Evolutionary conservation across 768 basidiomycete genomes (phyloP).

Genomic region (Naganishia vishniacii): DNA sequence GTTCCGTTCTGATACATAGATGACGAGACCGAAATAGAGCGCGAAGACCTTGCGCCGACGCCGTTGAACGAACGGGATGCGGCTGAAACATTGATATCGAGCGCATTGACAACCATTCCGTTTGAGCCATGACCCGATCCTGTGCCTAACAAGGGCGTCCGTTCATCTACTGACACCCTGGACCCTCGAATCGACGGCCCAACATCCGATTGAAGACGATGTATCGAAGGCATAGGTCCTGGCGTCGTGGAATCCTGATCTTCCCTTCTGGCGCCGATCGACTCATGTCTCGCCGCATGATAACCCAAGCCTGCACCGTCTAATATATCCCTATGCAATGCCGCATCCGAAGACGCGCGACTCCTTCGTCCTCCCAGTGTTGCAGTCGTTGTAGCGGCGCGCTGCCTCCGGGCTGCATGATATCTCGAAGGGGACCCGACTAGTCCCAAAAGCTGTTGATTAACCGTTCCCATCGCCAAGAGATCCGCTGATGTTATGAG

Average conservation of each 20-base stretch:
- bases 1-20: not conserved
- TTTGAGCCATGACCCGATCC: not conserved
- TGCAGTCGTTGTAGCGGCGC: constrained; percentile 5
- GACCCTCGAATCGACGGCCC: not conserved
- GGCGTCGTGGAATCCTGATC: not conserved
- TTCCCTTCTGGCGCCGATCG: not conserved
- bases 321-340: not conserved
- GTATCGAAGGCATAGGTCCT: not conserved
- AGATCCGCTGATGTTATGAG: not conserved
- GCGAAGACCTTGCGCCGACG: not conserved
- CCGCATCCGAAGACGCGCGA: constrained; percentile 11
- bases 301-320: not conserved
- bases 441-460: not conserved
- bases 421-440: not conserved
- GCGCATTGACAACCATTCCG: constrained; percentile 1
- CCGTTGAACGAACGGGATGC: not conserved
- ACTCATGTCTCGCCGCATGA: constrained; percentile 5
- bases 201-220: constrained; percentile 1
- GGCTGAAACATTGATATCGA: constrained; percentile 3
- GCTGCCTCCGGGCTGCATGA: constrained; percentile 1
- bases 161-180: constrained; percentile 12
- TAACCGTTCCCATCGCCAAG: not conserved
- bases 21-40: constrained; percentile 9
- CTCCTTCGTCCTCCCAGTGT: not conserved
- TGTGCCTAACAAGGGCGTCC: constrained; percentile 18